These are phyloP conservation scores for Clitopilus hobsonii DNA, from an alignment of 768 basidiomycete genomes.

Conservation along the genomic window DNA sequence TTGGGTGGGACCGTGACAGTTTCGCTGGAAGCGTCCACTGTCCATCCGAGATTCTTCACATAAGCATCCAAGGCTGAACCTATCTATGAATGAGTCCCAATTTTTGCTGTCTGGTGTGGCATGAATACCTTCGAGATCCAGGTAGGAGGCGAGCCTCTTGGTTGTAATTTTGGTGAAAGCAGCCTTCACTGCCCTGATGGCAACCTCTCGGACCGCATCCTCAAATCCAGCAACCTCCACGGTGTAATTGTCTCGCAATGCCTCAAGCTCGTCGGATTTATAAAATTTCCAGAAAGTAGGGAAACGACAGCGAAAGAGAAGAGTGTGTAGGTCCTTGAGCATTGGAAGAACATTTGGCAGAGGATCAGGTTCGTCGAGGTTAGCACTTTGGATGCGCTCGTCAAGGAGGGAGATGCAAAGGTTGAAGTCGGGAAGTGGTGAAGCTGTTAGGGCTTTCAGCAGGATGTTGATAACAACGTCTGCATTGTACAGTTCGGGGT, in stretches of 20 bases:
- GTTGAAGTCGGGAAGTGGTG: slow-evolving; percentile 89
- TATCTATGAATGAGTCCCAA: slow-evolving; percentile 13
- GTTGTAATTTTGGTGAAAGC: slow-evolving; percentile 72
- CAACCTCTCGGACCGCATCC: slow-evolving; percentile 75
- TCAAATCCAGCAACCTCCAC: slow-evolving; percentile 82
- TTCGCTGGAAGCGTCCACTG: slow-evolving; percentile 43
- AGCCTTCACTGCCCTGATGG: slow-evolving; percentile 69
- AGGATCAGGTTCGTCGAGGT: slow-evolving; percentile 78
- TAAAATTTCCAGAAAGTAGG: slow-evolving; percentile 81
- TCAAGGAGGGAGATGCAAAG: slow-evolving; percentile 92
- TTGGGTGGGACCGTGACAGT: slow-evolving; percentile 74
- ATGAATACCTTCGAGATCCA: slow-evolving; percentile 56
- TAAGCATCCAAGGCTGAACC: slow-evolving; percentile 57
- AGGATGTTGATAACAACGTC: slow-evolving; percentile 95
- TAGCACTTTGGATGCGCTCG: slow-evolving; percentile 52
- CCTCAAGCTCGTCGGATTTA: slow-evolving; percentile 62
- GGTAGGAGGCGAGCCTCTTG: slow-evolving; percentile 65
- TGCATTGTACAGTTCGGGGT: slow-evolving; percentile 87
- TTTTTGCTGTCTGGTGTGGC: not conserved
- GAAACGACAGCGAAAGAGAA: slow-evolving; percentile 83
- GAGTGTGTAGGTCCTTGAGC: slow-evolving; percentile 60
- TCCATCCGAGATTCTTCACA: slow-evolving; percentile 66
- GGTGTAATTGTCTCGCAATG: slow-evolving; percentile 82
- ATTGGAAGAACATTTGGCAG: slow-evolving; percentile 65
- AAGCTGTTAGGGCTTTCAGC: slow-evolving; percentile 81